Conservation (phyloP, 2,329 filamentous ascomycete genomes). For the Diaporthe aspalathi region DNA sequence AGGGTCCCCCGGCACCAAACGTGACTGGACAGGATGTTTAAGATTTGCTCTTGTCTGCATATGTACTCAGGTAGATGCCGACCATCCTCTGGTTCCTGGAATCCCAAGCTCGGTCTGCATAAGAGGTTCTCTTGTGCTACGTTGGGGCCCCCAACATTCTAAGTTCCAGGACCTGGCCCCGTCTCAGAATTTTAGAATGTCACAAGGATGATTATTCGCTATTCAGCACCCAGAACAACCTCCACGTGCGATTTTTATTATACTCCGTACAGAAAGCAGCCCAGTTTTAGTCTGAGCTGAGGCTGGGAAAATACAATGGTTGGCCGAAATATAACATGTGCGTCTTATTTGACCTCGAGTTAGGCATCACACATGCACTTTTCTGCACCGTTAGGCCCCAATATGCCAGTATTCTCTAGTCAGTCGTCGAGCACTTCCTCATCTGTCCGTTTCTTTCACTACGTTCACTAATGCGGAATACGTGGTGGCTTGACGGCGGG, state of each 20-base stretch:
- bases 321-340: neutral
- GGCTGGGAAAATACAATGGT: neutral
- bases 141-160: too few species aligned
- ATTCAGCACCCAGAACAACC: neutral
- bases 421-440: neutral
- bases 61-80: too few species aligned
- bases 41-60: neutral
- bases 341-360: neutral
- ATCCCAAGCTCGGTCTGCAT: neutral
- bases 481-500: neutral
- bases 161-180: neutral
- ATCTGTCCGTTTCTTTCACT: neutral
- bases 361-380: too few species aligned
- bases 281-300: neutral
- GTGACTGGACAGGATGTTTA: neutral
- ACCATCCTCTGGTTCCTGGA: too few species aligned
- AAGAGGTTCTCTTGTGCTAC: neutral
- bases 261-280: too few species aligned
- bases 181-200: too few species aligned
- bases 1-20: neutral
- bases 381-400: too few species aligned
- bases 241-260: too few species aligned
- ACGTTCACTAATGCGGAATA: neutral
- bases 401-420: neutral
- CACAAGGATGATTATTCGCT: neutral